These are phyloP conservation scores for Pseudonitzschia multiseries DNA, from an alignment of 108 stramenopile species.

Conservation along the genomic window DNA sequence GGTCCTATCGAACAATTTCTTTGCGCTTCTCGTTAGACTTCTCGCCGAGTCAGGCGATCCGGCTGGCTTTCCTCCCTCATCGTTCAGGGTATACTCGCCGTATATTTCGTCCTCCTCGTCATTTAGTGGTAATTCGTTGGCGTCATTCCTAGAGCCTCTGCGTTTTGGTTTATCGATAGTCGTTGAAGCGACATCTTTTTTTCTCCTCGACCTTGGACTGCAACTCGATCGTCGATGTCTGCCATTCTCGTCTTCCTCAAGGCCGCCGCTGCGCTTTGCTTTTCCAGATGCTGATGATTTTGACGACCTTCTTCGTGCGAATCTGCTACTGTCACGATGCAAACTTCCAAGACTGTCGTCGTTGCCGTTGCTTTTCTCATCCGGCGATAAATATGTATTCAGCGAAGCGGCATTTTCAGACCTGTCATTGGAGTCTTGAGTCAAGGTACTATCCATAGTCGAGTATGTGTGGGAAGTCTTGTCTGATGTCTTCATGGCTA, in stretches of 20 bases:
- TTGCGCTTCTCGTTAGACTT: not conserved
- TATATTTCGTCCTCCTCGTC: not conserved
- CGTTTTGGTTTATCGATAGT: not conserved
- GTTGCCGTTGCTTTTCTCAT: not conserved
- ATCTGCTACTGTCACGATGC: not conserved
- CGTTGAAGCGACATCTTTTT: not conserved
- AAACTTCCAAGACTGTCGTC: not conserved
- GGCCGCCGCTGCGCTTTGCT: too few relatives aligned
- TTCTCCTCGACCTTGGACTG: not conserved
- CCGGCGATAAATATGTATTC: not conserved
- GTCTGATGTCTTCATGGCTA: not conserved
- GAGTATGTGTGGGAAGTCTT: not conserved
- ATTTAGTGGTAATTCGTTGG: not conserved
- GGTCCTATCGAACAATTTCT: not conserved
- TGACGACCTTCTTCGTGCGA: not conserved
- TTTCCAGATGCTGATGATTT: too few relatives aligned
- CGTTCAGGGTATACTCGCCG: slow-evolving; percentile 9
- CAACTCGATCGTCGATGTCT: not conserved
- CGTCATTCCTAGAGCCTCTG: not conserved
- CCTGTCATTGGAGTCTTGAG: not conserved
- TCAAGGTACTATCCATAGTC: not conserved
- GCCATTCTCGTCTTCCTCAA: not conserved
- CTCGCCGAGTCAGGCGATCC: not conserved
- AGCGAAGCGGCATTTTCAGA: not conserved
- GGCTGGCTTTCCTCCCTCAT: not conserved